Evolutionary conservation across 2,329 filamentous ascomycete species (phyloP).

Genomic region (Penicillium sp.): DNA sequence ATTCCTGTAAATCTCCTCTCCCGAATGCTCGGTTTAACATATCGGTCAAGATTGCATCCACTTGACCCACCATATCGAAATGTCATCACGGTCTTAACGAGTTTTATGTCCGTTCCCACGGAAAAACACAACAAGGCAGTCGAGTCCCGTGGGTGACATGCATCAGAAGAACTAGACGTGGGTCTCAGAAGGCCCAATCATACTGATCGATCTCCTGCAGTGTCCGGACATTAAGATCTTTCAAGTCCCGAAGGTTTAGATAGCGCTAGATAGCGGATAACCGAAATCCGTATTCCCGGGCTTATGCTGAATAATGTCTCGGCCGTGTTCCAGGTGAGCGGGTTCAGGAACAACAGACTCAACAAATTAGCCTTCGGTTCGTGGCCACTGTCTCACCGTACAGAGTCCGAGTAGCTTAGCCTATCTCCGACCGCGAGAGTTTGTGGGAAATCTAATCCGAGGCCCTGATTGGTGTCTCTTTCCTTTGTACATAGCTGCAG

Average conservation of each 20-base stretch:
- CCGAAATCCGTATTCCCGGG: not conserved
- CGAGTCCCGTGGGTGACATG: not conserved
- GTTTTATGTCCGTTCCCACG: conserved; percentile 5
- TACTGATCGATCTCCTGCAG: not conserved
- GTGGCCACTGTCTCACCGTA: too few species aligned
- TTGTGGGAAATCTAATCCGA: too few species aligned
- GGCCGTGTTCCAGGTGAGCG: too few species aligned
- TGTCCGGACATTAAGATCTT: not conserved
- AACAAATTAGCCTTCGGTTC: too few species aligned
- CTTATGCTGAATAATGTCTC: too few species aligned
- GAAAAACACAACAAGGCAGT: not conserved
- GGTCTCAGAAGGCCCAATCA: not conserved
- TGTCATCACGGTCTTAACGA: conserved; percentile 12
- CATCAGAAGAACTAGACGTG: not conserved
- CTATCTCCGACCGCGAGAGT: too few species aligned
- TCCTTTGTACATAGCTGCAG: too few species aligned
- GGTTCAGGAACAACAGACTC: too few species aligned
- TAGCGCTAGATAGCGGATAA: not conserved
- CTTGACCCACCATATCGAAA: not conserved
- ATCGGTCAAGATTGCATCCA: not conserved
- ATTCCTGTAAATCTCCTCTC: not conserved
- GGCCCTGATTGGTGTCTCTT: too few species aligned
- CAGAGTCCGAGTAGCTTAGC: too few species aligned
- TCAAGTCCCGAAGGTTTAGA: not conserved
- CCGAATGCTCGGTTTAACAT: not conserved